Base-by-base conservation (phyloP, 1,284 basidiomycete genomes). In the Trametes polyzona region DNA sequence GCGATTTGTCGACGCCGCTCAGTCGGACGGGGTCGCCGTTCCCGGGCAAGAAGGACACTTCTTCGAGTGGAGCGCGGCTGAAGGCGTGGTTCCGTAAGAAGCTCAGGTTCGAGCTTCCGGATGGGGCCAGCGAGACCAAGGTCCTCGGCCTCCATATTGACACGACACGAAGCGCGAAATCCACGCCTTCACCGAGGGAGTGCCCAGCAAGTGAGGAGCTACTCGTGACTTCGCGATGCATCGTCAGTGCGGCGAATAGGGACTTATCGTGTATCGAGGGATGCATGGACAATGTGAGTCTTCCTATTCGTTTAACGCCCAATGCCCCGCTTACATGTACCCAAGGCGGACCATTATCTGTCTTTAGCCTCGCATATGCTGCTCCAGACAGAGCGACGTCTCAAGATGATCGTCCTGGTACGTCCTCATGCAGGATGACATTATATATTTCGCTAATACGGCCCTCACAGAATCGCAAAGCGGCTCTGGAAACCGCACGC, bases 41-140 rank as follows among this genome's bases (percentile, higher is more conserved):
- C 14, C 56, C 52, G 17, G 47, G 41, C 17, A 62, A 62, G 47
- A 67, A 65, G 44, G 65, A 64, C 9, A 40, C 40, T 3, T 48
- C 57, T 7, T 30, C 57, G 29, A 69, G 64, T 7, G 64, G 78
- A 10, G 75, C 79, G 44, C 80, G 76, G 63, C 69, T 89, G 50
- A 86, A 82, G 59, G 76, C 80, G 4, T 89, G 87, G 87, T 70
- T 86, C 65, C 83, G 78, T 70, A 82, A 80, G 60, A 85, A 86
- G 62, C 74, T 86, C 33, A 66, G 72, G 12, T 60, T 71, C 17
- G 78, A 73, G 36, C 58, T 77, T 26, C 68, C 71, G 0, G 35
- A 77, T 65, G 42, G 58, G 74, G 16, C 71, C 42, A 67, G 77
- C 16, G 74, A 76, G 71, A 69, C 27, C 43, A 62, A 46, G 64